Conservation (phyloP, 768 basidiomycete species). For the Sarcodon sp. region DNA sequence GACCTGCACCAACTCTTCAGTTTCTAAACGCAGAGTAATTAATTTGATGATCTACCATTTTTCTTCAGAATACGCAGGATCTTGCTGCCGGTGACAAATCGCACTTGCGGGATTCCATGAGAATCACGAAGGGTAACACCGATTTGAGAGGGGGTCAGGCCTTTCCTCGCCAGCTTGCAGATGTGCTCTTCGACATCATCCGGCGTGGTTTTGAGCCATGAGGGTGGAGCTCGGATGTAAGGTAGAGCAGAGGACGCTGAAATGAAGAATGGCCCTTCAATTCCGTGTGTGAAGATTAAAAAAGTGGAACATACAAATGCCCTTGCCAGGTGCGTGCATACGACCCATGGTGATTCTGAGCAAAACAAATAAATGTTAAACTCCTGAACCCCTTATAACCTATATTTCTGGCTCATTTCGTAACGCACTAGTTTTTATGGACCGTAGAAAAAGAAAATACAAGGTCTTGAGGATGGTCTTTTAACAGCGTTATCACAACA, state of each 20-base stretch:
- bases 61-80: slow-evolving; percentile 96
- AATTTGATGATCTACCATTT: slow-evolving; percentile 47
- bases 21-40: background rate
- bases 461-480: background rate
- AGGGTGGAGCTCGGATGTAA: slow-evolving; percentile 87
- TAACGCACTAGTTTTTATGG: slow-evolving; percentile 24
- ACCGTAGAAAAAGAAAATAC: background rate
- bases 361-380: slow-evolving; percentile 1
- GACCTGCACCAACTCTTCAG: slow-evolving; percentile 50
- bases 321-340: slow-evolving; percentile 99
- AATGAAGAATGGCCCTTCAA: slow-evolving; percentile 1
- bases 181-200: slow-evolving; percentile 91
- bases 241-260: slow-evolving; percentile 91
- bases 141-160: slow-evolving; percentile 94
- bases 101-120: slow-evolving; percentile 96
- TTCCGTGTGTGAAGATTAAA: slow-evolving; percentile 3
- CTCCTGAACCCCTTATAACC: background rate
- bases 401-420: background rate
- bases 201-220: slow-evolving; percentile 94
- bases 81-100: slow-evolving; percentile 98
- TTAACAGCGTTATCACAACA: background rate
- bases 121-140: slow-evolving; percentile 97
- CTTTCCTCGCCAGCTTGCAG: slow-evolving; percentile 94
- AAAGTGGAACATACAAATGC: slow-evolving; percentile 70
- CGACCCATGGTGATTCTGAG: slow-evolving; percentile 64